Conservation (phyloP, 495 filamentous ascomycete species). For the Hypoxylon subgilvum region DNA sequence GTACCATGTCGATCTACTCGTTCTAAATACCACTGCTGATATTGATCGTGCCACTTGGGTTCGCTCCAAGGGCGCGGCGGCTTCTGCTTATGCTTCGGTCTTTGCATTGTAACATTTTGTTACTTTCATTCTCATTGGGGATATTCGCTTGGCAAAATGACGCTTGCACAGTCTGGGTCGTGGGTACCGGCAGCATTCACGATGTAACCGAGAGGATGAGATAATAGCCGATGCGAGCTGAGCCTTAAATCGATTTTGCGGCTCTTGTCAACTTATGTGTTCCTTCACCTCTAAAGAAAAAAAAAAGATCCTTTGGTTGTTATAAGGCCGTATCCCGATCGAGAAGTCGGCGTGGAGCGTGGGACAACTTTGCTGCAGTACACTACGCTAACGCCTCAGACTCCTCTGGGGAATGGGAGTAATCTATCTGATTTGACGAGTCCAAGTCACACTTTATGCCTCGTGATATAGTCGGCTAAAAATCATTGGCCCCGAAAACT, state of each 20-base stretch:
- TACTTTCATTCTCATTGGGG: constrained; percentile 28
- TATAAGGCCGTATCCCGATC: constrained; percentile 25
- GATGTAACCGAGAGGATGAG: constrained; percentile 20
- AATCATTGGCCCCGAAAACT: constrained; percentile 27
- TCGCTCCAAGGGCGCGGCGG: constrained; percentile 40
- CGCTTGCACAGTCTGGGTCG: constrained; percentile 21
- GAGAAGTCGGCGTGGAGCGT: constrained; percentile 26
- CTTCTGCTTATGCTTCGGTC: constrained; percentile 38
- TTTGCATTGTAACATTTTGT: constrained; percentile 47
- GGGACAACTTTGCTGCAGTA: constrained; percentile 28
- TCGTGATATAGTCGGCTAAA: constrained; percentile 31
- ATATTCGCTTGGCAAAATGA: constrained; percentile 4
- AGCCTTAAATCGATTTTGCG: constrained; percentile 40
- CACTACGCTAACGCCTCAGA: constrained; percentile 26
- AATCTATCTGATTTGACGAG: constrained; percentile 34
- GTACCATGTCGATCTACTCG: constrained; percentile 38
- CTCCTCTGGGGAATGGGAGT: constrained; percentile 17
- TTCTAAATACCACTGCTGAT: constrained; percentile 36
- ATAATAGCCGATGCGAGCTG: constrained; percentile 22
- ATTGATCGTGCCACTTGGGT: constrained; percentile 39
- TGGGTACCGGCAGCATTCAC: constrained; percentile 26
- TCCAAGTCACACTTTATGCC: constrained; percentile 33
- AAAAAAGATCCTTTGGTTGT: constrained; percentile 21
- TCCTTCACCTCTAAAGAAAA: constrained; percentile 24
- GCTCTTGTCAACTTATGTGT: constrained; percentile 33